Base-by-base conservation (phyloP, 352 stramenopile species). In the Pythium dissotocum region DNA sequence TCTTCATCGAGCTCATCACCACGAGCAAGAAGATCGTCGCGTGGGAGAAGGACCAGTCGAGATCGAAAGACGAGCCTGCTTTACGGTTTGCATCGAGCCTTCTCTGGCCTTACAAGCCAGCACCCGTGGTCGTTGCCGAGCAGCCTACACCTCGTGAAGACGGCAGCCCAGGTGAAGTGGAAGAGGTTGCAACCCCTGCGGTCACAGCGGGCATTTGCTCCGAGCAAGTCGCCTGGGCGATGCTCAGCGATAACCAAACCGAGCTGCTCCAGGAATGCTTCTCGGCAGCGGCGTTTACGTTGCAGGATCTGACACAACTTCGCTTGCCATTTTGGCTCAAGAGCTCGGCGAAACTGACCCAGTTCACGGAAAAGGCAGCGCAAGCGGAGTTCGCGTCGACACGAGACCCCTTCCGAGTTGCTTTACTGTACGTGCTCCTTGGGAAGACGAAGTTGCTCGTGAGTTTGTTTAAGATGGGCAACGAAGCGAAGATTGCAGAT, bases 361-460 rank as follows among this genome's bases (percentile, higher is more conserved):
- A 88, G 13, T 82, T 88, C 28, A 79, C 79, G 0, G 87, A 96
- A 55, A 91, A 90, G 40, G 78, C 82, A 8, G 90, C 89, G 0
- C 88, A 96, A 44, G 67, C 72, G 14, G 88, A 96, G 64, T 97
- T 86, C 71, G 81, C 87, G 46, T 67, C 80, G 10, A 85, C 74
- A 5, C 80, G 80, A 13, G 87, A 97, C 53, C 90, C 90, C 2
- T 97, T 97, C 77, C 67, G 75, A 8, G 88, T 96, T 35, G 83
- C 89, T 24, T 56, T 97, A 16, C 91, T 96, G 53, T 97, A 96
- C 56, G 85, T 97, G 6, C 61, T 95, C 12, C 74, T 97, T 36
- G 87, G 83, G 0, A 97, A 97, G 61, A 91, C 76, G 1, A 90
- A 77, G n/a, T 32, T 97, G 13, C 74, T 97, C 16, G 83, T 81